A percentile compares a stretch with the other conserved stretches of the same genome.
phyloP scores from a whole-genome alignment of 2,329 filamentous ascomycete species.

The Trichoderma simmonsii region DNA sequence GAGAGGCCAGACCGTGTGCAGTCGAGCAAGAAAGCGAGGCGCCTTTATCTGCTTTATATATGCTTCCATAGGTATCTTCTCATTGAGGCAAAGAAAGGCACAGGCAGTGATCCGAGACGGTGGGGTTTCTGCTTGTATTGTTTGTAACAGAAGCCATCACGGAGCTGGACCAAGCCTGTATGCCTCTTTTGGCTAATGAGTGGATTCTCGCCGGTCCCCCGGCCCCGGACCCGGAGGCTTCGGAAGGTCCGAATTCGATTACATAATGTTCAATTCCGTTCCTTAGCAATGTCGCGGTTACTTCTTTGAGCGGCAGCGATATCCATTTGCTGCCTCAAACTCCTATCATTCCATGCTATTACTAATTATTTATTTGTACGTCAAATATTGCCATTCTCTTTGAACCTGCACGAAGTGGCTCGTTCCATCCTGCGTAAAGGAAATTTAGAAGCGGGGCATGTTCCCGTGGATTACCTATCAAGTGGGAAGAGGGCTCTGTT shows the following conservation, averaged over 20 bases:
- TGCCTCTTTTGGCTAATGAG: background rate
- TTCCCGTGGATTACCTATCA: background rate
- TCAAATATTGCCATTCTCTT: background rate
- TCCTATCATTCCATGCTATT: background rate
- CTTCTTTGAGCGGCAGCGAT: background rate
- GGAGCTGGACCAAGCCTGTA: background rate
- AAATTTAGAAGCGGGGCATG: background rate
- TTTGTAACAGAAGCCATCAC: background rate
- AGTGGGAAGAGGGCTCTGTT: background rate
- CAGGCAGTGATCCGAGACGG: background rate
- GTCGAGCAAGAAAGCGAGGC: background rate
- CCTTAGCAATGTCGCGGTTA: background rate
- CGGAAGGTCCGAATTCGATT: constrained; percentile 9
- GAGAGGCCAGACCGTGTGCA: background rate
- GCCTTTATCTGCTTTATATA: background rate
- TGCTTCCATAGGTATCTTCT: background rate
- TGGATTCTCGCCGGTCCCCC: background rate
- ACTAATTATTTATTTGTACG: background rate
- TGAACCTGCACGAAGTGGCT: background rate
- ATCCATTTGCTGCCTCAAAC: background rate
- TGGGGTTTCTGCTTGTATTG: background rate
- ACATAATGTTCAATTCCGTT: background rate
- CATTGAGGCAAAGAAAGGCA: background rate
- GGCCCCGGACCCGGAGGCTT: constrained; percentile 6
- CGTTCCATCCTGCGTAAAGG: background rate